Evolutionary conservation across 2,329 filamentous ascomycete genomes (phyloP), one percentile per base, ranked within the genome.

Genomic region (Rhytidhysteron rufulum): DNA sequence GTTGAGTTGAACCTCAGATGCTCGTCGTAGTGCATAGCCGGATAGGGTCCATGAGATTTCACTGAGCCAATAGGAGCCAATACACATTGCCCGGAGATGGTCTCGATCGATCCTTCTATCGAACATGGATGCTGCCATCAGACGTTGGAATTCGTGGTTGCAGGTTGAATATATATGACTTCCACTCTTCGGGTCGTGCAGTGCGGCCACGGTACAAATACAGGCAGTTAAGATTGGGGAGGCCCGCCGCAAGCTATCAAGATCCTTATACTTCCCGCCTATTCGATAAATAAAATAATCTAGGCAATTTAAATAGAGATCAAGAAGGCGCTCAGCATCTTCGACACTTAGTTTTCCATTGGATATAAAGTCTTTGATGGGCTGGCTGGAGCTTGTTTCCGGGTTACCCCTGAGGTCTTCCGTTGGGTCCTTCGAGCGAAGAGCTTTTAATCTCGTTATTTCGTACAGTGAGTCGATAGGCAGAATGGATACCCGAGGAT

Each of bases 11-110:
- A 70, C 62, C 43, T 76, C 73, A 4, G 69, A 71, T 0, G 74
- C 74, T 13, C 73, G 62, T 7, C 74, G 66, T 20, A 75, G 73
- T 1, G 73, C 74, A 40, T 73, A 68, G 0, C 79, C 79, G 0
- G 77, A 79, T 0, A 83, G 65, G 49, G 78, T 82, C 77, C 79
- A 82, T 4, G 76, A 80, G 16, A 81, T 65, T 43, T 83, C 79
- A 4, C 76, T 77, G 0, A 82, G 66, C 80, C 79, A 83, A 49
- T 82, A 82, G 0, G 78, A 74, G 0, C 76, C 79, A 4, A 82
- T 73, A 31, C 77, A 80, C 27, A 82, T 69, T 3, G 77, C 79
- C 2, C 78, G 70, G 17, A 83, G 70, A 40, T 78, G 74, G 40
- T 82, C 78, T 15, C 78, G 60, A 18, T 72, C 75, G 41, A 80